Base-by-base conservation (phyloP, 345 rosid genomes). In the Pistacia vera region DNA sequence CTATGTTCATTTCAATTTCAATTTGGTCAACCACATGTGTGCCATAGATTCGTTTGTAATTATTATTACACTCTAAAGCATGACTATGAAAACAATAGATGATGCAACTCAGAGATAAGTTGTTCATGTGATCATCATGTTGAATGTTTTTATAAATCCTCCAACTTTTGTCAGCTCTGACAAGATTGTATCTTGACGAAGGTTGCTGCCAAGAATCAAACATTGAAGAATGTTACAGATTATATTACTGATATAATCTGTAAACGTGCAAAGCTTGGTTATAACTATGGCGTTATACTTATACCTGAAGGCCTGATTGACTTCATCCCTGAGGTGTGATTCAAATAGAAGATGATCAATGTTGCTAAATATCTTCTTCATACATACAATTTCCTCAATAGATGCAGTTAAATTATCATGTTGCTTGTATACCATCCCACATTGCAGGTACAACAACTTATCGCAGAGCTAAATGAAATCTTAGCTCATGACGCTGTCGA, bases 251-350 rank as follows among this genome's bases (percentile, higher is more conserved):
- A 85, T 72, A 33, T 79, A 38, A 72, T 85, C 75, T 82, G 79
- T 68, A 85, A 80, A 70, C 85, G 88, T 52, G 55, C 82, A 5
- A 77, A 80, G 28, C 76, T 75, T 58, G 85, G 87, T 44, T 85
- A 77, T 69, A 83, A 85, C 71, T 85, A 85, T 78, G 90, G 90
- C 52, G 83, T 85, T 70, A 80, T 87, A 68, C 88, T 87, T 63
- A 76, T 87, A 66, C 87, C 90, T 8, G 90, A 87, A 80, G 90
- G 90, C 79, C 80, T 87, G 49, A 87, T 87, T 22, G 90, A 87
- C 68, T 87, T 87, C 75, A 87, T 87, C 73, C 90, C 90, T 4
- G 90, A 87, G 90, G 90, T 82, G 80, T 4, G 11, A 14, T 75
- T 48, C 4, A 38, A 57, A 59, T 12, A 63, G 46, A 18, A 20